These are phyloP conservation scores for Odonthalia washingtoniensis DNA, from an alignment of 31 red algal genomes.

Conservation along the genomic window DNA sequence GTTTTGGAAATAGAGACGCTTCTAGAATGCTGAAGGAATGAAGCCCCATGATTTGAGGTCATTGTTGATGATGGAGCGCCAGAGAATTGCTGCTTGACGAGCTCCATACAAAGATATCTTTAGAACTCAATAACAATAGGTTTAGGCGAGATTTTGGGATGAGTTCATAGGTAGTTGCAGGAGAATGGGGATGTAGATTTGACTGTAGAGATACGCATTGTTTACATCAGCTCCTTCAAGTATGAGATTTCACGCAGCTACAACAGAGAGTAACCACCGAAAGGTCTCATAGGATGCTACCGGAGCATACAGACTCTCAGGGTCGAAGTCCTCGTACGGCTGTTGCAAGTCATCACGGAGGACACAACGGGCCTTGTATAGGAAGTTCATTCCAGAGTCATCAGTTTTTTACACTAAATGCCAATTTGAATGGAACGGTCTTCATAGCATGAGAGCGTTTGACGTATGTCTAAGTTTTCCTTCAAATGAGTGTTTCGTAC, in stretches of 20 bases:
- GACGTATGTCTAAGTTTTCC: constrained; percentile 21
- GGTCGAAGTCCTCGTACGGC: constrained; percentile 10
- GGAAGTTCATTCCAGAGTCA: neutral
- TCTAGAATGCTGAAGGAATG: neutral
- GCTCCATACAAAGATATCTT: neutral
- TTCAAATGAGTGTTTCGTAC: constrained; percentile 21
- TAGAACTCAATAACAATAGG: neutral
- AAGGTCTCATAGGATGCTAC: constrained; percentile 25
- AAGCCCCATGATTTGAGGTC: constrained; percentile 3
- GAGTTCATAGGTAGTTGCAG: constrained; percentile 10
- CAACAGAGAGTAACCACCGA: neutral
- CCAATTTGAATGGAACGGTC: constrained; percentile 5
- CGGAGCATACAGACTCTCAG: constrained; percentile 6
- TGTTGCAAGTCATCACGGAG: constrained; percentile 2
- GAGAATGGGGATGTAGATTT: neutral
- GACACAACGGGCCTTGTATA: constrained; percentile 13
- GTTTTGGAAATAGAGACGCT: neutral
- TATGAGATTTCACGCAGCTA: neutral
- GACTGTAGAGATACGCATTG: constrained; percentile 20
- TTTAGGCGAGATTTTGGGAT: neutral
- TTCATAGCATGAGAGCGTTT: neutral
- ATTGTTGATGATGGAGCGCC: neutral
- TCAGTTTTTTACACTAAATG: neutral
- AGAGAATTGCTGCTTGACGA: neutral
- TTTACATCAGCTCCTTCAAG: constrained; percentile 24